Base-by-base conservation (phyloP, 768 basidiomycete genomes). In the Phanerochaete sordida region DNA sequence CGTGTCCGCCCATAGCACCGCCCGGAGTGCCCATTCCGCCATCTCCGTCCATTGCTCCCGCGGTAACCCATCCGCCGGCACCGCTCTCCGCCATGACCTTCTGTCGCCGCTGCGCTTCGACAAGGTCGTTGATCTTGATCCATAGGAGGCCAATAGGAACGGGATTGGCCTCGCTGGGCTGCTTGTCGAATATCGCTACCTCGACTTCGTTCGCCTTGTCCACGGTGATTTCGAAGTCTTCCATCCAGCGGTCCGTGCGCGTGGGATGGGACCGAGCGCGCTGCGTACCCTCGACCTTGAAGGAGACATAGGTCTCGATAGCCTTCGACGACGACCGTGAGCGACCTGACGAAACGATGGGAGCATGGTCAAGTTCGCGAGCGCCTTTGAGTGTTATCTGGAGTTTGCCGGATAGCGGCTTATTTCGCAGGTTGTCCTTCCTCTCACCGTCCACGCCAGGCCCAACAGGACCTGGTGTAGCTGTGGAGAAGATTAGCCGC, bases 121-220 rank as follows among this genome's bases (percentile, higher is more conserved):
- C 91, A 24, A 99, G 79, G 72, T 99, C 97, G 64, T 84, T 91
- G 64, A 98, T 90, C 66, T 90, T 85, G 62, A 99, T 83, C 97
- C 97, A 99, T 26, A 98, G 78, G 66, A 98, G 81, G 28, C 96
- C 97, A 62, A 98, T 95, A 33, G 95, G 95, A 15, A 91, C 83
- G 0, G 93, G 87, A 65, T 93, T 84, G 15, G 78, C 77, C 62
- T 94, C 92, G 58, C 86, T 88, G 21, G 84, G 83, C 68, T 92
- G 91, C 66, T 93, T 93, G 74, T 99, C 97, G 68, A 94, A 95
- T 31, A 99, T 84, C 30, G 93, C 91, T 54, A 99, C 88, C 76
- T 98, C 97, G 51, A 98, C 91, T 79, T 99, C 97, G 71, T 96
- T 98, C 15, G 96, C 95, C 74, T 98, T 98, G 78, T 98, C 96